phyloP scores from a whole-genome alignment of 768 basidiomycete species.

The Holtermanniella nyarrowii region DNA sequence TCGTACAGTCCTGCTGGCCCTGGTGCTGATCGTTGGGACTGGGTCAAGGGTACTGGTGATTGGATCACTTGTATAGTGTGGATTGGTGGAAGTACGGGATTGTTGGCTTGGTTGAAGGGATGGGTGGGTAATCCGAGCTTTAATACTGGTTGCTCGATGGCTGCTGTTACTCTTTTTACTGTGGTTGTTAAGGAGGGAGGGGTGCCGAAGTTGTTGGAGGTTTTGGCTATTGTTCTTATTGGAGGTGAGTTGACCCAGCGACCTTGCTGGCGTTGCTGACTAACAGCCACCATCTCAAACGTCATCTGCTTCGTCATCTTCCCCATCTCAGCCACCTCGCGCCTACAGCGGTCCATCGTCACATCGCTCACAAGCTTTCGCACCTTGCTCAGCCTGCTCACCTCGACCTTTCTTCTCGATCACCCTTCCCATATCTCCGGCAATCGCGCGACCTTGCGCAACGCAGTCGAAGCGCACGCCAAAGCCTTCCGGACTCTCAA shows the following conservation, averaged over 20 bases:
- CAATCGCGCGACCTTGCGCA: slow-evolving; percentile 52
- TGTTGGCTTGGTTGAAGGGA: slow-evolving; percentile 80
- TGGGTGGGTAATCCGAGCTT: slow-evolving; percentile 84
- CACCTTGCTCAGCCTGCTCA: slow-evolving; percentile 71
- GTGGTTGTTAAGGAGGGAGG: slow-evolving; percentile 89
- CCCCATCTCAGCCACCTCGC: slow-evolving; percentile 71
- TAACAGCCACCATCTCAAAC: slow-evolving; percentile 58
- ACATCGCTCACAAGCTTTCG: slow-evolving; percentile 79
- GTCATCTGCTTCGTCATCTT: slow-evolving; percentile 72
- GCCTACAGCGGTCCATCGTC: slow-evolving; percentile 64
- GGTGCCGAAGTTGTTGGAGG: slow-evolving; percentile 59
- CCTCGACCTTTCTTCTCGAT: slow-evolving; percentile 70
- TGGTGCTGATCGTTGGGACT: slow-evolving; percentile 27
- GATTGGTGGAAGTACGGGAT: slow-evolving; percentile 72
- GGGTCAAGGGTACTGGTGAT: slow-evolving; percentile 52
- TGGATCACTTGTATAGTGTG: slow-evolving; percentile 58
- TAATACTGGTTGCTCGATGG: slow-evolving; percentile 54
- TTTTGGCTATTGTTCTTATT: slow-evolving; percentile 63
- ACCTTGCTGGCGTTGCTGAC: not conserved
- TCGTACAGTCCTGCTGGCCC: slow-evolving; percentile 23
- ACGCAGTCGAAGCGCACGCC: slow-evolving; percentile 75
- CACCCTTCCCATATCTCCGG: slow-evolving; percentile 3
- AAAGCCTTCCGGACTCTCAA: slow-evolving; percentile 81
- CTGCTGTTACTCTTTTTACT: slow-evolving; percentile 56
- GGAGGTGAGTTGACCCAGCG: slow-evolving; percentile 45